phyloP scores from a whole-genome alignment of 1,284 basidiomycete species.

The Trametes sp. region DNA sequence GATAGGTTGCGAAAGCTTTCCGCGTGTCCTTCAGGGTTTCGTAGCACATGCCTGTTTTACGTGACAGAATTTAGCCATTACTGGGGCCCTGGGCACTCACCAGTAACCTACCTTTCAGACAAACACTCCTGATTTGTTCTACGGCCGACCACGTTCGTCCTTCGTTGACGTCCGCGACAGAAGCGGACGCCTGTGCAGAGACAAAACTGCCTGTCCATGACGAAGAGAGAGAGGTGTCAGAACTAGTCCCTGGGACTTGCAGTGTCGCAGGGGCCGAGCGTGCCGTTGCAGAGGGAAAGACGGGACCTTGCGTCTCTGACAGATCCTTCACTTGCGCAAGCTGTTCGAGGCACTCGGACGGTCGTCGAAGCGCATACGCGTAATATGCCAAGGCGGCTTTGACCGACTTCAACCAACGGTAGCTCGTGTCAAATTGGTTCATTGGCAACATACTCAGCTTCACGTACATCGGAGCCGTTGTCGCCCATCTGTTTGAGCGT shows the following conservation, averaged over 20 bases:
- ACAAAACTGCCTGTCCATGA: slow-evolving; percentile 57
- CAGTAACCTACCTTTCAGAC: slow-evolving; percentile 65
- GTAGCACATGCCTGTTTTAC: slow-evolving; percentile 63
- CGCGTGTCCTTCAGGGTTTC: slow-evolving; percentile 57
- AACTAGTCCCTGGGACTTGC: slow-evolving; percentile 43
- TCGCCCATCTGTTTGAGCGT: slow-evolving; percentile 56
- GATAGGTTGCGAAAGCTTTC: slow-evolving; percentile 61
- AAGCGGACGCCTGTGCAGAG: slow-evolving; percentile 48
- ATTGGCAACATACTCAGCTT: slow-evolving; percentile 20
- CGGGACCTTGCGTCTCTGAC: slow-evolving; percentile 55
- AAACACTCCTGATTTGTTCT: slow-evolving; percentile 70
- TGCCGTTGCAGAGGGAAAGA: slow-evolving; percentile 53
- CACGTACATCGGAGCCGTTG: slow-evolving; percentile 68
- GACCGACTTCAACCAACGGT: slow-evolving; percentile 52
- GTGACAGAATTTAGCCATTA: no score
- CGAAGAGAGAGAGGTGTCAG: slow-evolving; percentile 52
- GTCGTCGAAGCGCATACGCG: slow-evolving; percentile 75
- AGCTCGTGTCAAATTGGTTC: slow-evolving; percentile 14
- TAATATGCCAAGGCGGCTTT: slow-evolving; percentile 77
- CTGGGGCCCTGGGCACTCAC: slow-evolving; percentile 1
- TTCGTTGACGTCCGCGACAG: slow-evolving; percentile 61
- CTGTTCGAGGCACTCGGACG: slow-evolving; percentile 66
- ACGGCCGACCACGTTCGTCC: slow-evolving; percentile 70
- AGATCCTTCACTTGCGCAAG: slow-evolving; percentile 65
- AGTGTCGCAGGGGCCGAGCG: slow-evolving; percentile 50